These are phyloP conservation scores for Liquidambar formosana DNA, from an alignment of 164 flowering plant species.

Conservation along the genomic window DNA sequence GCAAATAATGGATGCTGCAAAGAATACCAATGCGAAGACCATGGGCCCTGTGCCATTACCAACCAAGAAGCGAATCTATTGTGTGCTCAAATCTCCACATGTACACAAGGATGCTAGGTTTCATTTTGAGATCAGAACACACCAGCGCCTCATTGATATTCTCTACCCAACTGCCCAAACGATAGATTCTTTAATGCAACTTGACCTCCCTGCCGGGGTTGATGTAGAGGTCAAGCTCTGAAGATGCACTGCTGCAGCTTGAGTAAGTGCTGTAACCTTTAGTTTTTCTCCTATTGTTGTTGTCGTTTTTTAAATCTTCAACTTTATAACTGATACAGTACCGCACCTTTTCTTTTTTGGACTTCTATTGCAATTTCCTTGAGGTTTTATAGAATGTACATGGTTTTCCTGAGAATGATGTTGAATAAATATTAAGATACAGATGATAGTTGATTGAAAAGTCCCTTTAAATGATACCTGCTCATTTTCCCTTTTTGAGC, in stretches of 20 bases:
- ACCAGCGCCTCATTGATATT: slow-evolving; percentile 91
- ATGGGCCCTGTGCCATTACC: slow-evolving; percentile 97
- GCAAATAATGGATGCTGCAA: slow-evolving; percentile 94
- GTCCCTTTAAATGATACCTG: not conserved
- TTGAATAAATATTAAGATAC: not conserved
- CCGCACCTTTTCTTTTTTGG: not conserved
- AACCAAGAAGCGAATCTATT: slow-evolving; percentile 77
- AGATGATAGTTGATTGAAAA: not conserved
- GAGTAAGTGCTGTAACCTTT: slow-evolving; percentile 6
- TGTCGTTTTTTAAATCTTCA: too few species aligned
- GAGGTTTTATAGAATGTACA: not conserved
- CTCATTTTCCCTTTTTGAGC: too few species aligned
- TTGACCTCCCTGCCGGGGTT: slow-evolving; percentile 95
- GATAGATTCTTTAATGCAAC: slow-evolving; percentile 92
- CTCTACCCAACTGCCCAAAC: slow-evolving; percentile 95
- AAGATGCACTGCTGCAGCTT: slow-evolving; percentile 17
- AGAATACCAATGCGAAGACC: slow-evolving; percentile 85
- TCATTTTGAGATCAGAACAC: slow-evolving; percentile 94
- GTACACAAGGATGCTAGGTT: slow-evolving; percentile 97
- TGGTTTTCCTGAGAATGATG: not conserved
- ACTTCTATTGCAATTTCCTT: not conserved
- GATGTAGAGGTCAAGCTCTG: slow-evolving; percentile 94
- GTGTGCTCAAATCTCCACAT: slow-evolving; percentile 95
- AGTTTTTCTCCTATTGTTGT: not conserved
- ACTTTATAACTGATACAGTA: not conserved